phyloP scores from a whole-genome alignment of 306 rosid genomes.

The Medicago ruthenica region DNA sequence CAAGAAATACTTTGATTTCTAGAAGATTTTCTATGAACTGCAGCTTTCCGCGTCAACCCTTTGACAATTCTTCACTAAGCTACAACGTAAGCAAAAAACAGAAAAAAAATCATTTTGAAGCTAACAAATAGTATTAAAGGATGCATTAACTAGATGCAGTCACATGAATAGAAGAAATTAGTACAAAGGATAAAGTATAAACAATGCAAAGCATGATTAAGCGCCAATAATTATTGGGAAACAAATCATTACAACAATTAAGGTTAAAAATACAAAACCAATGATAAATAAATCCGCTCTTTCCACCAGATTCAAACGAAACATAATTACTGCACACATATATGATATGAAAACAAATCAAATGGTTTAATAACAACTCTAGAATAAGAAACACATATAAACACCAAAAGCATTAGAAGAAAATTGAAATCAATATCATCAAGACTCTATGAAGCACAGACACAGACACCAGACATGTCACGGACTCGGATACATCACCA shows the following conservation, averaged over 20 bases:
- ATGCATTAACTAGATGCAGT: conserved; percentile 28
- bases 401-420: conserved; percentile 21
- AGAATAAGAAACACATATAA: neutral
- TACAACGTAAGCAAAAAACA: conserved; percentile 46
- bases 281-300: conserved; percentile 1
- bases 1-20: conserved; percentile 80
- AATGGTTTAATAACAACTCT: conserved; percentile 11
- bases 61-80: conserved; percentile 92
- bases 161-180: conserved; percentile 22
- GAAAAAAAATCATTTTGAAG: conserved; percentile 42
- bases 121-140: conserved; percentile 1
- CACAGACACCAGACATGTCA: no score
- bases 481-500: no score
- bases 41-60: conserved; percentile 80
- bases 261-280: conserved; percentile 12
- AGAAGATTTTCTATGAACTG: conserved; percentile 93
- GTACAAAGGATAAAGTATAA: conserved; percentile 26
- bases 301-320: conserved; percentile 9
- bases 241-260: conserved; percentile 22
- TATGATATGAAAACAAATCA: conserved; percentile 3
- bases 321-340: conserved; percentile 21
- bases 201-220: conserved; percentile 21
- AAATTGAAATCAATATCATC: conserved; percentile 28
- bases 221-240: neutral
- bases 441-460: no score